phyloP scores from a whole-genome alignment of 805 yeast genomes.

The Yarrowia osloensis region DNA sequence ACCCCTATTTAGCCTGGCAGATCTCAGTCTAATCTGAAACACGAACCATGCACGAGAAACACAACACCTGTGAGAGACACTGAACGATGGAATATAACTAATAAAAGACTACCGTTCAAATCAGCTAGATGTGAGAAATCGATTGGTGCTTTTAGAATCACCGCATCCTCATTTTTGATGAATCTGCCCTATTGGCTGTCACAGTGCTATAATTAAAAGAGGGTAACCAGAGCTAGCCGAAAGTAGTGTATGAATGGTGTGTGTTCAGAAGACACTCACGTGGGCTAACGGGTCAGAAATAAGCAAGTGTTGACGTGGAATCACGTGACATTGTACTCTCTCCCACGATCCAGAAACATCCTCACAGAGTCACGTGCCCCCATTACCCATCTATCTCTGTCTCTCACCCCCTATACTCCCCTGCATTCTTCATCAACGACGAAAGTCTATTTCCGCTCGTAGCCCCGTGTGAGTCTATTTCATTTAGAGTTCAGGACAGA shows the following conservation, averaged over 20 bases:
- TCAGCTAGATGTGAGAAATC: neutral
- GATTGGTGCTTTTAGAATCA: neutral
- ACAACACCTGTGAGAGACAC: neutral
- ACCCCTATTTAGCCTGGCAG: neutral
- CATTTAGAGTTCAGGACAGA: slow-evolving; percentile 1
- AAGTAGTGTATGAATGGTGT: too few relatives aligned
- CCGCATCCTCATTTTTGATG: neutral
- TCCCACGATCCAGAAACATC: neutral
- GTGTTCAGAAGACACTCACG: neutral
- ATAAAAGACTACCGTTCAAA: neutral
- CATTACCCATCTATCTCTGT: neutral
- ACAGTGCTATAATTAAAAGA: neutral
- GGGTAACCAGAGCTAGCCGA: neutral
- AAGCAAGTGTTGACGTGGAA: neutral
- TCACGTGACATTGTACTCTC: neutral
- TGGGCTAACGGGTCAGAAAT: neutral
- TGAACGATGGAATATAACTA: too few relatives aligned
- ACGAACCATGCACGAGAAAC: neutral
- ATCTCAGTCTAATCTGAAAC: slow-evolving; percentile 5
- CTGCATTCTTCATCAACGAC: neutral
- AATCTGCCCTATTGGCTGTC: neutral
- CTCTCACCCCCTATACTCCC: slow-evolving; percentile 10
- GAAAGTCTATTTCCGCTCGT: neutral
- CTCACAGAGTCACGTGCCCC: neutral
- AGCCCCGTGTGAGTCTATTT: neutral